phyloP scores from a whole-genome alignment of 345 rosid genomes.

The Adansonia digitata region DNA sequence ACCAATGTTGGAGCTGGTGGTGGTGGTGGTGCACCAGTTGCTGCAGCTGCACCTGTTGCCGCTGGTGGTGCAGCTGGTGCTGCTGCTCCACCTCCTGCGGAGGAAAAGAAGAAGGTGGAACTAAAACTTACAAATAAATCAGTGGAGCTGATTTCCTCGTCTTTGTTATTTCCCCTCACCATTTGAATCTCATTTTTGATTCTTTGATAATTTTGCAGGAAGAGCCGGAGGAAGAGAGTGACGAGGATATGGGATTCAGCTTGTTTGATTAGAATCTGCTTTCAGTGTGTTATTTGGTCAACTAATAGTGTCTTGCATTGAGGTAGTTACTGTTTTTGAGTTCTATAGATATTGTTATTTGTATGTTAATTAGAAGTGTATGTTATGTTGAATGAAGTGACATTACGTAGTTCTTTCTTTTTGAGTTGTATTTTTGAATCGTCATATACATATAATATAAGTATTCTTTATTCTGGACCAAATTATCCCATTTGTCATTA shows the following conservation, averaged over 20 bases:
- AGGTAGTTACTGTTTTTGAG: background rate
- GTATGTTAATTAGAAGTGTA: background rate
- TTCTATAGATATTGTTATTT: background rate
- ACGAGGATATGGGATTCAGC: conserved; percentile 84
- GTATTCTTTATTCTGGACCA: background rate
- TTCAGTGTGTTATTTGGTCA: background rate
- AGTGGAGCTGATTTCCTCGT: background rate
- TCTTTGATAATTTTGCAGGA: conserved; percentile 37
- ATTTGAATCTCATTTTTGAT: background rate
- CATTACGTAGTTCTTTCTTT: background rate
- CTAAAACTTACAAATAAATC: background rate
- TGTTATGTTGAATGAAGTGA: background rate
- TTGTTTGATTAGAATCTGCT: conserved; percentile 57
- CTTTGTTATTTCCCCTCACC: background rate
- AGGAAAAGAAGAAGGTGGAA: conserved; percentile 71
- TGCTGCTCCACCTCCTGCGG: conserved; percentile 57
- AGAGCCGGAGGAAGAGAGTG: conserved; percentile 79
- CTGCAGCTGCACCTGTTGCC: conserved; percentile 39
- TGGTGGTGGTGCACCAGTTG: conserved; percentile 56
- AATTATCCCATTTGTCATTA: background rate
- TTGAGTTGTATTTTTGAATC: background rate
- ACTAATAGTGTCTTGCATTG: background rate
- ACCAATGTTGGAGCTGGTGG: conserved; percentile 75
- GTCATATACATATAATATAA: background rate
- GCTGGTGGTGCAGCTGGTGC: conserved; percentile 41